Base-by-base conservation (phyloP, 192 early-diverging fungal genomes). In the Rhizoclosmatium globosum region DNA sequence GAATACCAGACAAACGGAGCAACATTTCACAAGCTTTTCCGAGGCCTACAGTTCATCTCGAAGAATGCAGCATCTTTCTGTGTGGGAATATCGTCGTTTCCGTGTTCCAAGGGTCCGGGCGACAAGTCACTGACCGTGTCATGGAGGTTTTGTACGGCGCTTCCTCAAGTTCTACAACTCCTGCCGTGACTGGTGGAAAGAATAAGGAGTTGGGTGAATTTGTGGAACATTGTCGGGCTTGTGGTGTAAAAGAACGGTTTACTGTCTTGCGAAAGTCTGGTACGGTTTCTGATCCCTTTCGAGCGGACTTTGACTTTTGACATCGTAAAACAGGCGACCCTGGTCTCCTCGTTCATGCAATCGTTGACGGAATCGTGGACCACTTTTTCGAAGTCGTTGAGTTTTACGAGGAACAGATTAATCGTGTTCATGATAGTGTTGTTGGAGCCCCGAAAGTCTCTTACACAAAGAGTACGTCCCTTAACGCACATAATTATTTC, bases 321-420 rank as follows among this genome's bases (percentile, higher is more conserved):
- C 1, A 13, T 7, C 64, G 76, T 57, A 56, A 48, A 21, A 11
- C 21, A 9, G 17, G 44, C 31, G 76, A 77, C 56, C 13, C 65
- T 9, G 42, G 65, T 59, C n/a, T 68, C n/a, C 19, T 77, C 31
- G 13, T 77, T 19, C 67, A 77, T 69, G 15, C 76, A 13, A 41
- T 77, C 21, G 42, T 69, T 23, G 76, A 77, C 42, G 76, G 76
- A 13, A 43, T 77, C 42, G 76, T 77, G 65, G 76, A 77, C 47
- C 4, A 13, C 41, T 77, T 71, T 69, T 69, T 77, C 45, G 65
- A 11, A 21, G 17, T 77, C 2, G 21, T 41, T 38, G 64, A 77
- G 23, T 58, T 77, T 23, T 77, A 77, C 50, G 67, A 77, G 7
- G 15, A 15, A 2, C 65, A 68, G 9, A 66, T 77, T 31, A 23